These are phyloP conservation scores for Chalciporus pseudorubinellus DNA, from an alignment of 768 basidiomycete species.

Conservation along the genomic window DNA sequence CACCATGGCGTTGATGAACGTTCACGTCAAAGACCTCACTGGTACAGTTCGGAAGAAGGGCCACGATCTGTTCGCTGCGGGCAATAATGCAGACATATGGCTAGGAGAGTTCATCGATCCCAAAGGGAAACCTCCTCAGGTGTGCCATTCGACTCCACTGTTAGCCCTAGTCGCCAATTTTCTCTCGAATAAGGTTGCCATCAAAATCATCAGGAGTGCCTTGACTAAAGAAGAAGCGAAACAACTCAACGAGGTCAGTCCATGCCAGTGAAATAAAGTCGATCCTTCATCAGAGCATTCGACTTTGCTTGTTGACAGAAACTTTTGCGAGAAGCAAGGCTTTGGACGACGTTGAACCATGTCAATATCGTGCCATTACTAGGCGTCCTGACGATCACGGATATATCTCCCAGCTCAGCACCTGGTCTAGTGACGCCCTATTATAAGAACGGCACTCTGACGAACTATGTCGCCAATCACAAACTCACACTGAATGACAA, in stretches of 20 bases:
- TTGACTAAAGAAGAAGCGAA: slow-evolving; percentile 15
- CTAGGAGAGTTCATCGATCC: slow-evolving; percentile 18
- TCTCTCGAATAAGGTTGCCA: slow-evolving; percentile 20
- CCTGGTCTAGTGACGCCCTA: slow-evolving; percentile 28
- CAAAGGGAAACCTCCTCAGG: slow-evolving; percentile 4
- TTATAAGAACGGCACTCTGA: slow-evolving; percentile 24
- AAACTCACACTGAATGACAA: slow-evolving; percentile 9
- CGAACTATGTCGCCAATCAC: slow-evolving; percentile 10
- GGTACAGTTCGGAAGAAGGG: slow-evolving; percentile 11
- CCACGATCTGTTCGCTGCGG: slow-evolving; percentile 15
- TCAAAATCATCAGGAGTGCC: slow-evolving; percentile 26
- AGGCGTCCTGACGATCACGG: slow-evolving; percentile 17
- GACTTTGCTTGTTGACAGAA: slow-evolving; percentile 15
- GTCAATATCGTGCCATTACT: slow-evolving; percentile 26
- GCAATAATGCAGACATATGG: slow-evolving; percentile 26
- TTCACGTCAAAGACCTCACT: slow-evolving; percentile 23
- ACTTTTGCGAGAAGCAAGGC: slow-evolving; percentile 27
- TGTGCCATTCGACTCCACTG: background rate
- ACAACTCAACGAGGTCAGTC: slow-evolving; percentile 20
- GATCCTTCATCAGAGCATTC: too few relatives aligned
- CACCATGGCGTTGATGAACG: slow-evolving; percentile 17
- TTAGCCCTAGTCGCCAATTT: background rate
- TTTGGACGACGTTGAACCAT: slow-evolving; percentile 25
- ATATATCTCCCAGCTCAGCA: slow-evolving; percentile 13
- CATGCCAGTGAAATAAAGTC: background rate